Conservation (phyloP, 495 filamentous ascomycete genomes). For the Neurospora tetrasperma region DNA sequence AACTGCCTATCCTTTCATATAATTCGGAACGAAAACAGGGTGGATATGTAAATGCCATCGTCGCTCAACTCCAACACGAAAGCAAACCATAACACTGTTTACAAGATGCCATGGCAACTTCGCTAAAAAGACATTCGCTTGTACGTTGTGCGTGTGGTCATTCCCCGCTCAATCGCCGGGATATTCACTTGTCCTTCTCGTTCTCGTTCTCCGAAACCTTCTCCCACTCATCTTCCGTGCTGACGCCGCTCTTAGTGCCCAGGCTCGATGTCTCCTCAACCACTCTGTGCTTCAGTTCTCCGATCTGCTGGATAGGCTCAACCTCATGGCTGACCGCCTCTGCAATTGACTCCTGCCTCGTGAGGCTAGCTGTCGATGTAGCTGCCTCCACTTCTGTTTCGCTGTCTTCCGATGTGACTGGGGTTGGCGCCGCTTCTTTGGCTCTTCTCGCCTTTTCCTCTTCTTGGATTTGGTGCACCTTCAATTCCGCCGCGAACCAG, state of each 20-base stretch:
- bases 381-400: constrained; percentile 44
- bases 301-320: constrained; percentile 25
- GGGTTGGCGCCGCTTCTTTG: constrained; percentile 17
- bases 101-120: neutral
- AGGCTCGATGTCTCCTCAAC: constrained; percentile 13
- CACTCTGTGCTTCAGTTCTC: constrained; percentile 32
- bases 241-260: constrained; percentile 35
- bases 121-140: neutral
- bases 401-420: constrained; percentile 26
- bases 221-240: constrained; percentile 53
- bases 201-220: constrained; percentile 48
- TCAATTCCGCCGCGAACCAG: constrained; percentile 86
- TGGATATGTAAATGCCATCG: neutral
- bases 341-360: constrained; percentile 8
- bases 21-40: neutral
- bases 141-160: neutral
- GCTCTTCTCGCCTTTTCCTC: constrained; percentile 43
- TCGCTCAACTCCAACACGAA: neutral
- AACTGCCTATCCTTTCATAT: neutral
- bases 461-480: constrained; percentile 52
- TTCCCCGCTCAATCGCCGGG: neutral
- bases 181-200: constrained; percentile 36
- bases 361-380: constrained; percentile 18
- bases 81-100: neutral
- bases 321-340: constrained; percentile 26